Conservation (phyloP, 345 rosid species). For the Ailanthus altissimus region DNA sequence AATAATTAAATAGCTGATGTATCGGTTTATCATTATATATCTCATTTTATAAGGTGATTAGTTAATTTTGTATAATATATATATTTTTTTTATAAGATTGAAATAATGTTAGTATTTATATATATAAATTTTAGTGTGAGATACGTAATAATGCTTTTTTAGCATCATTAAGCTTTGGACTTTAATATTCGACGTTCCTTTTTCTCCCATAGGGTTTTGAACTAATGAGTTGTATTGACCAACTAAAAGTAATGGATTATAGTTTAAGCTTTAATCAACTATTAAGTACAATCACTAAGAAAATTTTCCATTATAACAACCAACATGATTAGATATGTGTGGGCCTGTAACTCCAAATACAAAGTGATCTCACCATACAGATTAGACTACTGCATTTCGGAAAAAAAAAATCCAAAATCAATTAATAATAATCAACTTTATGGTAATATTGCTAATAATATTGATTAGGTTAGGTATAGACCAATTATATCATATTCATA, state of each 20-base stretch:
- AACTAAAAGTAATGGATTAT: constrained; percentile 18
- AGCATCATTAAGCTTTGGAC: background rate
- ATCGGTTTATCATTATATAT: too few species aligned
- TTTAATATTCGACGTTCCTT: background rate
- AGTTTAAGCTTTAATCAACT: constrained; percentile 36
- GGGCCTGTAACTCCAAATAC: constrained; percentile 47
- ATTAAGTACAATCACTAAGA: constrained; percentile 42
- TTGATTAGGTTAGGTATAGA: constrained; percentile 11
- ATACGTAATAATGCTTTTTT: background rate
- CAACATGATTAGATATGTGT: constrained; percentile 71
- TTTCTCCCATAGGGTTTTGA: background rate
- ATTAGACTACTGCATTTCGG: constrained; percentile 40
- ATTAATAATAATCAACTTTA: background rate
- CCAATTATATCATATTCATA: background rate
- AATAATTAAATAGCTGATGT: too few species aligned
- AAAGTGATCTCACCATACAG: constrained; percentile 40
- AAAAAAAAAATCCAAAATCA: constrained; percentile 24
- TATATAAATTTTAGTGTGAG: too few species aligned
- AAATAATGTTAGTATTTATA: background rate
- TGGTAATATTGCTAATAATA: constrained; percentile 25
- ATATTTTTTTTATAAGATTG: background rate
- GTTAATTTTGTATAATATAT: background rate
- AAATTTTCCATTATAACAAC: constrained; percentile 44
- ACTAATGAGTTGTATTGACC: constrained; percentile 25
- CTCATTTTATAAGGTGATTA: background rate